phyloP scores from a whole-genome alignment of 148 eudicot species.

The Dianthus caryophyllus region DNA sequence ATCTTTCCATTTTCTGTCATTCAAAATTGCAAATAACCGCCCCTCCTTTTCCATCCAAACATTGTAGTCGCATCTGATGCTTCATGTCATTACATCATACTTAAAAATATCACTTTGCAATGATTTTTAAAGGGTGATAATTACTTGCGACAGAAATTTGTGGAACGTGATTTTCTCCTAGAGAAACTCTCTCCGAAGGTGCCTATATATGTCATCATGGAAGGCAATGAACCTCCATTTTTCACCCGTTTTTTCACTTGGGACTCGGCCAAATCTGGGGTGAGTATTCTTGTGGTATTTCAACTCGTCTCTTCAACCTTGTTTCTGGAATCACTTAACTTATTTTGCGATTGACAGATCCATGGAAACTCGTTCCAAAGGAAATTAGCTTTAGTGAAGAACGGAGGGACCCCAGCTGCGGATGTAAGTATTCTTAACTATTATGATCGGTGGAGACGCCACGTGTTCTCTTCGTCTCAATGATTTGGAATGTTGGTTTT shows the following conservation, averaged over 20 bases:
- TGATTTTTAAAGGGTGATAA: conserved; percentile 13
- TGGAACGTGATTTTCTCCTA: conserved; percentile 71
- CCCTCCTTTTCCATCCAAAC: too few relatives aligned
- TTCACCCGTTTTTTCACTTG: conserved; percentile 90
- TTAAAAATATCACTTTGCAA: background rate
- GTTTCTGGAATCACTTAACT: conserved; percentile 8
- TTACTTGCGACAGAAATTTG: conserved; percentile 62
- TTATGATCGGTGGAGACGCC: background rate
- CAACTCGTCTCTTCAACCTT: background rate
- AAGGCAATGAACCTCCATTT: conserved; percentile 86
- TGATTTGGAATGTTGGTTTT: too few relatives aligned
- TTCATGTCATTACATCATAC: background rate
- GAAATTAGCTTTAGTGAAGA: conserved; percentile 62
- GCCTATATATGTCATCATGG: conserved; percentile 68
- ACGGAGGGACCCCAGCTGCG: conserved; percentile 51
- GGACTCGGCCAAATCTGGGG: conserved; percentile 73
- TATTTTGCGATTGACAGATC: conserved; percentile 48
- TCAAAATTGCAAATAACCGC: too few relatives aligned
- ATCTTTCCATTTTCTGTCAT: too few relatives aligned
- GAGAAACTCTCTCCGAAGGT: conserved; percentile 68
- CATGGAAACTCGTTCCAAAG: conserved; percentile 96
- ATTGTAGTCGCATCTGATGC: background rate
- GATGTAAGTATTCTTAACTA: conserved; percentile 48
- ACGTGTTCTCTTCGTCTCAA: too few relatives aligned
- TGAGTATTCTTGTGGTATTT: conserved; percentile 36